Evolutionary conservation across 441 rosid species (phyloP), one percentile per base, ranked within the genome.

Genomic region (Viola pubescens): DNA sequence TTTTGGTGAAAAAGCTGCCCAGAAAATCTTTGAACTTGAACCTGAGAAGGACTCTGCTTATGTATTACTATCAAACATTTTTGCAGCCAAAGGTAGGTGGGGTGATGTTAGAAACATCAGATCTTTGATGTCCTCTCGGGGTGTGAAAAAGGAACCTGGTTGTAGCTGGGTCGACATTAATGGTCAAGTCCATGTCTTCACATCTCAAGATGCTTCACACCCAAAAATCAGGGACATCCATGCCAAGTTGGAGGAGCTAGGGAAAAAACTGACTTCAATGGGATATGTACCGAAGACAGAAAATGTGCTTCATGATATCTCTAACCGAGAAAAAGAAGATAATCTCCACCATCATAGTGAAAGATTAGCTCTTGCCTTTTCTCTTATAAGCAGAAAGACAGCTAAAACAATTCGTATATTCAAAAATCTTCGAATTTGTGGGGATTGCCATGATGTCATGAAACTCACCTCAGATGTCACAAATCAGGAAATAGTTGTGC

Each of bases 11-110:
- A 56, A 53, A 58, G 87, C 91, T 63, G 66, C 84, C 69, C 70
- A 54, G 70, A 76, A 79, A 66, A 65, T 88, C 62, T 70, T 78
- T 50, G 66, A 65, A 72, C 54, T 90, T 60, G 88, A 88, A 69
- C 88, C 91, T 9, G 58, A 67, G 71, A 83, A 76, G 69, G 81
- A 83, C 59, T 87, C 95, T 49, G 81, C 82, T 58, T 86, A 82
- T 70, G 68, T 82, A 47, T 74, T 84, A 67, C 67, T 91, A 52
- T 83, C 80, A 0, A 83, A 84, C 62, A 65, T 80, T 65, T 81
- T 81, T 58, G 82, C 95, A 7, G 64, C 79, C 46, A 63, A 71
- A 43, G 90, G 95, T 2, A 83, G 69, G 75, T 88, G 90, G 94
- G 76, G 73, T 0, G 81, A 88, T 52, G 79, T 80, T 4, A 66